Percentiles rank a stretch among this genome's conserved stretches.
Evolutionary conservation across 2,329 filamentous ascomycete species (phyloP).

Genomic region (Paecilomyces formosus): DNA sequence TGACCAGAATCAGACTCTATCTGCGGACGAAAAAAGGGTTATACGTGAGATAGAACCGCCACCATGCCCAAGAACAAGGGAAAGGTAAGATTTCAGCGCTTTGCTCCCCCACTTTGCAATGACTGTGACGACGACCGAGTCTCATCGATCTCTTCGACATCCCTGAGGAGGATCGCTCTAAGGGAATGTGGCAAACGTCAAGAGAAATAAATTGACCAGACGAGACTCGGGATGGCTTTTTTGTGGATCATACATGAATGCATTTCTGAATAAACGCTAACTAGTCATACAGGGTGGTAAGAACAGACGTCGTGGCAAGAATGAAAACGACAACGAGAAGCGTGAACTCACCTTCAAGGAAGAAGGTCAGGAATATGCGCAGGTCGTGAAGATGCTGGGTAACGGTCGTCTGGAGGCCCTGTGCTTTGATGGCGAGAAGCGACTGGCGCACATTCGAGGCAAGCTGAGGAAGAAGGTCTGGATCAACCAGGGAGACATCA

Average conservation of each 20-base stretch:
- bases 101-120: constrained; percentile 16
- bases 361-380: constrained; percentile 86
- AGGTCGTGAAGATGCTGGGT: constrained; percentile 91
- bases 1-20: background rate
- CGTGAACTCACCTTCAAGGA: constrained; percentile 98
- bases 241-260: background rate
- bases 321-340: constrained; percentile 99
- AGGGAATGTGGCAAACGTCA: too few species aligned
- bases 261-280: constrained; percentile 16
- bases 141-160: constrained; percentile 1
- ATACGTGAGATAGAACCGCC: constrained; percentile 15
- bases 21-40: constrained; percentile 2
- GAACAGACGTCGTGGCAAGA: constrained; percentile 97
- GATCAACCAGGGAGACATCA: constrained; percentile 98
- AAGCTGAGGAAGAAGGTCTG: constrained; percentile 99
- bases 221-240: background rate
- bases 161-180: background rate
- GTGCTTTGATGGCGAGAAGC: constrained; percentile 91
- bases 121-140: constrained; percentile 8
- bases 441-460: constrained; percentile 78
- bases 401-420: constrained; percentile 89
- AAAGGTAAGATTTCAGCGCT: constrained; percentile 61
- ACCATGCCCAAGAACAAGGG: constrained; percentile 99
- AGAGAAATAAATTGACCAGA: background rate
- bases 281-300: constrained; percentile 70